Evolutionary conservation across 1,284 basidiomycete species (phyloP), one percentile per base, ranked within the genome.

Genomic region (Trichosporon sp.): DNA sequence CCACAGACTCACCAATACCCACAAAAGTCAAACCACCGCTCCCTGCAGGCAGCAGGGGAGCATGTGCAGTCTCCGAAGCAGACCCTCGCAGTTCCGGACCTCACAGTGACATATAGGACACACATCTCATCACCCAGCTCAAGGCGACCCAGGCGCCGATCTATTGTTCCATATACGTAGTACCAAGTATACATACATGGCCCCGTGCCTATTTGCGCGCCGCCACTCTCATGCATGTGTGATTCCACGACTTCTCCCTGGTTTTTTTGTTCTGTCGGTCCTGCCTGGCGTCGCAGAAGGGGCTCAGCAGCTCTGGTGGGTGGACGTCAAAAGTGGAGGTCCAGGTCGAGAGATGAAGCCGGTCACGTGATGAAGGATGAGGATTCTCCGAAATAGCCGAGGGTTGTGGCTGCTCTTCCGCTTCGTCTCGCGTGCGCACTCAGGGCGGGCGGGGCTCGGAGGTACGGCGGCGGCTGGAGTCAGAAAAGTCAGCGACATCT

Each of bases 171-270:
- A 43, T 43, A 12, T 43, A 43, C 40, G 40, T 43, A 43, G 40
- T 43, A 43, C 40, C 37, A 38, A 38, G 37, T 38, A 38, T 38
- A 43, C 40, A 43, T 43, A 43, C 40, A 43, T 14, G 10, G 40
- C 40, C 10, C 40, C 40, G 40, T 12, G 40, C 40, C 40, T 12
- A 43, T 14, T 4, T 43, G 40, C 40, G 40, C 40, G 26, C 26
- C 40, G 40, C 40, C 40, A 43, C 48, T 51, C 48, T 51, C 48
- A 51, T 51, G 48, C 48, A 51, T 51, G 48, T 51, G 48, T 19
- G 16, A 51, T 43, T 26, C 26, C 26, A 26, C 26, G 26, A 26
- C 26, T 26, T 26, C 26, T 2, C 26, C 26, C n/a, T 51, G 4
- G 8, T n/a, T n/a, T 21, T 51, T n/a, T 21, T 51, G n/a, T 19